Conservation (phyloP, 345 rosid genomes). For the Eucalyptus pumila region DNA sequence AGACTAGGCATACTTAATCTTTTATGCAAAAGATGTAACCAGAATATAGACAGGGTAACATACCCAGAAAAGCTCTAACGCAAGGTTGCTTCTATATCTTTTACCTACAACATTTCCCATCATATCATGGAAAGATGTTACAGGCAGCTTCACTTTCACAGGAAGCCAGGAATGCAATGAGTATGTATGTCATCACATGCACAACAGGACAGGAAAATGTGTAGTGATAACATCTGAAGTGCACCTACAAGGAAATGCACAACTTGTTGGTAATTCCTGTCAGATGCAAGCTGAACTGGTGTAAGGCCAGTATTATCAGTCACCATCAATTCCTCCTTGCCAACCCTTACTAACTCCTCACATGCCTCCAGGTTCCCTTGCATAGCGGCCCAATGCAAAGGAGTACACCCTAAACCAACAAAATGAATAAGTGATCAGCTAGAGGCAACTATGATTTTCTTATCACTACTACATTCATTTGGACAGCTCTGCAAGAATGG, state of each 20-base stretch:
- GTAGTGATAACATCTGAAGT: not conserved
- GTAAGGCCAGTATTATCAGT: conserved; percentile 93
- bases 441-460: not conserved
- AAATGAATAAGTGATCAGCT: not conserved
- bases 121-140: not conserved
- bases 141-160: not conserved
- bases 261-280: conserved; percentile 96
- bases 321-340: conserved; percentile 87
- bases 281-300: conserved; percentile 97
- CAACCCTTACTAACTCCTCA: conserved; percentile 91
- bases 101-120: not conserved
- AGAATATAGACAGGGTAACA: not conserved
- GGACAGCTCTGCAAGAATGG: not conserved
- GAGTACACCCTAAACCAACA: conserved; percentile 72
- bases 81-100: not conserved
- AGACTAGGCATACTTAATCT: not conserved
- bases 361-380: conserved; percentile 97
- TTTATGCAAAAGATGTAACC: not conserved
- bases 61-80: not conserved
- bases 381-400: conserved; percentile 98
- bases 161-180: not conserved
- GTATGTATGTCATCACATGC: not conserved
- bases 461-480: not conserved
- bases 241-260: conserved; percentile 93
- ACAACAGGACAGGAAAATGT: not conserved